Evolutionary conservation across 352 stramenopile genomes (phyloP).

Genomic region (Pythium phragmitis): DNA sequence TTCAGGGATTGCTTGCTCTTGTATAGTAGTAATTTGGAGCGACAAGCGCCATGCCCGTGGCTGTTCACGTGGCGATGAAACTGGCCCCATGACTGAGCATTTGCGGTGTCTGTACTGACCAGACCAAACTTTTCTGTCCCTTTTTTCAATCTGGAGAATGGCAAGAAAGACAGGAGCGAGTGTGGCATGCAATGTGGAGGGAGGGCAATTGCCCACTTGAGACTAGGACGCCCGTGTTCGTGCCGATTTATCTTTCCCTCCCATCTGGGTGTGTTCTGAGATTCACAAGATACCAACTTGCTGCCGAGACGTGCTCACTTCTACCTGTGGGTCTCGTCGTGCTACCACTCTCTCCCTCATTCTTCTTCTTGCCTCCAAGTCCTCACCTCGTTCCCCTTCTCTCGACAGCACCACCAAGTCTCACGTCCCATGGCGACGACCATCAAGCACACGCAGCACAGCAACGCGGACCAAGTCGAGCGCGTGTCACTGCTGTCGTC

Average conservation of each 20-base stretch:
- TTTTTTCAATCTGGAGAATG: too few relatives aligned
- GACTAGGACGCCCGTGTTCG: neutral
- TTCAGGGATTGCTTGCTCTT: too few relatives aligned
- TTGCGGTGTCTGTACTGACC: too few relatives aligned
- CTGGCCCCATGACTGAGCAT: too few relatives aligned
- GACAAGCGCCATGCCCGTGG: too few relatives aligned
- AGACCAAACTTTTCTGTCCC: too few relatives aligned
- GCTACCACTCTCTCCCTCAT: neutral
- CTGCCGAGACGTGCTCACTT: neutral
- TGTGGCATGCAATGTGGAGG: neutral
- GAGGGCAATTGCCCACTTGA: neutral
- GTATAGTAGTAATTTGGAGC: too few relatives aligned
- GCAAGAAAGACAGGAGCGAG: too few relatives aligned
- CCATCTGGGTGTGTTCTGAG: too few relatives aligned
- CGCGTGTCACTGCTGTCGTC: conserved; percentile 25
- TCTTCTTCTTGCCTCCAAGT: neutral
- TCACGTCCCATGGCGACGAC: neutral
- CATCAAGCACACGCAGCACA: neutral
- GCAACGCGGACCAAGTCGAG: conserved; percentile 20
- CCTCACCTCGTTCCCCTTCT: neutral
- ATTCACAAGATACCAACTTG: too few relatives aligned
- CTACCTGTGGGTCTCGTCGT: neutral
- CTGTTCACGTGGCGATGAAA: too few relatives aligned
- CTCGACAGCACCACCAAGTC: too few relatives aligned
- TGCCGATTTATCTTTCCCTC: neutral